Evolutionary conservation across 225 moss, liverwort and hornwort species (phyloP).

Genomic region (Pleurozium schreberi): DNA sequence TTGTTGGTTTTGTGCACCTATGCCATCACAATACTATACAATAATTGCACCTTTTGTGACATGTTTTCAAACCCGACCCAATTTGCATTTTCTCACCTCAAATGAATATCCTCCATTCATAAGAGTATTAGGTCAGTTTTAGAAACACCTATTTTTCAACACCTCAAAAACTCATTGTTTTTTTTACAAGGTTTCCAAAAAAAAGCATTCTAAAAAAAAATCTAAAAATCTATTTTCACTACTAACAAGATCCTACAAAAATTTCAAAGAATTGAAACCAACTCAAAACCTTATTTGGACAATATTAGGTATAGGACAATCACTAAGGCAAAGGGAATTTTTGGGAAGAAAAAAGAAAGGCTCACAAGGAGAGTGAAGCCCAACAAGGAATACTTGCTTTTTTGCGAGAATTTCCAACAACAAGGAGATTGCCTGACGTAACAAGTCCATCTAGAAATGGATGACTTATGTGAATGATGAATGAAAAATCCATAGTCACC

Average conservation of each 20-base stretch:
- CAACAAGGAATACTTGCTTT: too few species aligned
- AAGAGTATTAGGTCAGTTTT: too few species aligned
- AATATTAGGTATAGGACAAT: neutral
- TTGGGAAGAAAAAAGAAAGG: too few species aligned
- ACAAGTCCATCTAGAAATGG: too few species aligned
- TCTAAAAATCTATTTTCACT: neutral
- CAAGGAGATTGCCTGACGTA: too few species aligned
- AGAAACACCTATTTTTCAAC: neutral
- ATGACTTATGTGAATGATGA: too few species aligned
- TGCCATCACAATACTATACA: neutral
- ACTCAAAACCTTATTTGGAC: neutral
- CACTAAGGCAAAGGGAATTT: too few species aligned
- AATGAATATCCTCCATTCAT: neutral
- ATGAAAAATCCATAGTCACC: too few species aligned
- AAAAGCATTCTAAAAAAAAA: neutral
- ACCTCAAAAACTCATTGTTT: neutral
- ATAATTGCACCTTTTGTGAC: neutral
- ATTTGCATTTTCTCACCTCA: neutral
- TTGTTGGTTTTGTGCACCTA: fast-evolving
- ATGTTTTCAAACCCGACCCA: neutral
- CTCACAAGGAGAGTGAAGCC: too few species aligned
- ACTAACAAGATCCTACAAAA: neutral
- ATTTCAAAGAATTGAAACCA: neutral
- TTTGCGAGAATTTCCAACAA: too few species aligned
- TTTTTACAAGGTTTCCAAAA: neutral